These are phyloP conservation scores for Populus hybrid DNA, from an alignment of 441 rosid species.

Conservation along the genomic window DNA sequence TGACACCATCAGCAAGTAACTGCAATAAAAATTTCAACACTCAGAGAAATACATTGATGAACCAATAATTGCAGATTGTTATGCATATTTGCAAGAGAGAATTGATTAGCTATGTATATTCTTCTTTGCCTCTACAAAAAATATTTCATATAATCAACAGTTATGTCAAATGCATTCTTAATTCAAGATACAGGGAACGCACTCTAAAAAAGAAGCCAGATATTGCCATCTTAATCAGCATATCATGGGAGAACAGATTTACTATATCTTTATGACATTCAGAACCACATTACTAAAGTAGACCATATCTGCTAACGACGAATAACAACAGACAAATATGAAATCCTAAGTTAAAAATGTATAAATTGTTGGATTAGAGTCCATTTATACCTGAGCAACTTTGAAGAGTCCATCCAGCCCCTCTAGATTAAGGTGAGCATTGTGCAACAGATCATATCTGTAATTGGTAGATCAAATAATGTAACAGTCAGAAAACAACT, in stretches of 20 bases:
- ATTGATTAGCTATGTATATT: not conserved
- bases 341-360: not conserved
- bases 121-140: not conserved
- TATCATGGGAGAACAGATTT: not conserved
- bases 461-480: slow-evolving; percentile 13
- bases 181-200: not conserved
- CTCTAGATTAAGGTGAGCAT: slow-evolving; percentile 93
- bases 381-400: slow-evolving; percentile 84
- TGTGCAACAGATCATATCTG: slow-evolving; percentile 98
- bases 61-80: not conserved
- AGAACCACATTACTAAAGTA: not conserved
- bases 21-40: slow-evolving; percentile 33
- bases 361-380: slow-evolving; percentile 4
- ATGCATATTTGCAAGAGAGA: not conserved
- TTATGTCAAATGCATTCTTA: not conserved
- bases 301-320: not conserved
- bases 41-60: slow-evolving; percentile 11
- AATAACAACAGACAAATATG: not conserved
- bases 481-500: slow-evolving; percentile 3
- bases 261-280: not conserved
- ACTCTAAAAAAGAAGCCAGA: not conserved
- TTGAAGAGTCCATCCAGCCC: slow-evolving; percentile 93
- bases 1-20: slow-evolving; percentile 99
- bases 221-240: not conserved
- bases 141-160: not conserved